These are phyloP conservation scores for Antitrichia curtipendula DNA, from an alignment of 225 moss, liverwort and hornwort species.

Conservation along the genomic window DNA sequence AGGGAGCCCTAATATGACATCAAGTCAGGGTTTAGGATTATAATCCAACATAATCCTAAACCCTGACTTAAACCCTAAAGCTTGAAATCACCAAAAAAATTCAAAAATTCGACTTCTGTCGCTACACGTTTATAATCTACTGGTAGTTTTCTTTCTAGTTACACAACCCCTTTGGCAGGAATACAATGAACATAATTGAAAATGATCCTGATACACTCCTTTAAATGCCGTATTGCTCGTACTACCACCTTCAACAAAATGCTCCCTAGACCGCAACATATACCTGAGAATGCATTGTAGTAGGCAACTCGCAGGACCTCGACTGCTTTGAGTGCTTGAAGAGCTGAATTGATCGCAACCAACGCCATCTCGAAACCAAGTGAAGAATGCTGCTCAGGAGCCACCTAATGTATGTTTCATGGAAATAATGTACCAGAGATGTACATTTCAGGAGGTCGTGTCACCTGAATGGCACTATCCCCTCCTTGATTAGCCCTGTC, in stretches of 20 bases:
- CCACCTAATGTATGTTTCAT: too few species aligned
- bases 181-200: background rate
- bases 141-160: background rate
- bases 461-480: background rate
- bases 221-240: background rate
- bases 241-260: background rate
- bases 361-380: background rate
- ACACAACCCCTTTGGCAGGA: background rate
- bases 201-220: background rate
- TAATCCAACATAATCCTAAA: background rate
- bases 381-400: background rate
- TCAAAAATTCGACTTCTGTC: background rate
- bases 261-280: background rate
- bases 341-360: background rate
- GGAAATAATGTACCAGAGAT: background rate
- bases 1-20: background rate
- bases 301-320: background rate
- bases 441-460: background rate
- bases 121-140: background rate
- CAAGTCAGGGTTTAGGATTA: too few species aligned
- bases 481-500: background rate
- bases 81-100: background rate
- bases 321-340: background rate
- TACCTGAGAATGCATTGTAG: conserved; percentile 8
- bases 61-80: background rate